Percentiles rank a stretch among this genome's conserved stretches.
Conservation (phyloP, 1,284 basidiomycete genomes). For the Sanguinoderma infundibulare region DNA sequence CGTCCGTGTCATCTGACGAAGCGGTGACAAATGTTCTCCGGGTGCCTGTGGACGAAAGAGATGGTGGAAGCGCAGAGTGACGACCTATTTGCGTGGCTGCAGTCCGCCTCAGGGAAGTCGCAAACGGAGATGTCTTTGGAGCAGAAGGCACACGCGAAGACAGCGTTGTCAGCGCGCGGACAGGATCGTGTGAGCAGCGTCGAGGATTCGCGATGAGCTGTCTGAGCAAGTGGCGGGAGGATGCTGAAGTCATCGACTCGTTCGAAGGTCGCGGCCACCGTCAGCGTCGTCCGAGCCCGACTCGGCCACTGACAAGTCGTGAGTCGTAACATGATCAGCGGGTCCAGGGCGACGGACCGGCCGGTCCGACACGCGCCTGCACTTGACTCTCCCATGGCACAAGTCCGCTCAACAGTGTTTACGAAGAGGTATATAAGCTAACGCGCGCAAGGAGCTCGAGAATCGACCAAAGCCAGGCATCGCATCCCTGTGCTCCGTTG, state of each 20-base stretch:
- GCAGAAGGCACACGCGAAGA: neutral
- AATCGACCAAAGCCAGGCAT: neutral
- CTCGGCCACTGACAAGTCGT: neutral
- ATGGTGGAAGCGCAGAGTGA: neutral
- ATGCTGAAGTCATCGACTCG: constrained; percentile 15
- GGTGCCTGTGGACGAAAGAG: no score
- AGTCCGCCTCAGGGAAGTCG: neutral
- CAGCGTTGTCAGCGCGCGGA: neutral
- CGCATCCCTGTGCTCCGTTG: neutral
- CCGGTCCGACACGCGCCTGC: neutral
- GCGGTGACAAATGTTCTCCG: constrained; percentile 26
- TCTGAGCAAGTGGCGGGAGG: neutral
- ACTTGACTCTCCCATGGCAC: no score
- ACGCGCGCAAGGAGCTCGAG: no score
- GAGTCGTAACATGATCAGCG: neutral
- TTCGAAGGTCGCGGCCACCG: neutral
- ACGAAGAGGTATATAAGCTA: neutral
- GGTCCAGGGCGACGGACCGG: neutral
- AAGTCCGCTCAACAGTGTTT: no score
- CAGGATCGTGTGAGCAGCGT: neutral
- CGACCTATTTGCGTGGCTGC: neutral
- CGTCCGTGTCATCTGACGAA: constrained; percentile 20
- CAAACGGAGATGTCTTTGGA: neutral
- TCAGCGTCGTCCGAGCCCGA: neutral
- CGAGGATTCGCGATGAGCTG: constrained; percentile 4